Evolutionary conservation across 129 eudicot species (phyloP).

Genomic region (Tagetes erecta): DNA sequence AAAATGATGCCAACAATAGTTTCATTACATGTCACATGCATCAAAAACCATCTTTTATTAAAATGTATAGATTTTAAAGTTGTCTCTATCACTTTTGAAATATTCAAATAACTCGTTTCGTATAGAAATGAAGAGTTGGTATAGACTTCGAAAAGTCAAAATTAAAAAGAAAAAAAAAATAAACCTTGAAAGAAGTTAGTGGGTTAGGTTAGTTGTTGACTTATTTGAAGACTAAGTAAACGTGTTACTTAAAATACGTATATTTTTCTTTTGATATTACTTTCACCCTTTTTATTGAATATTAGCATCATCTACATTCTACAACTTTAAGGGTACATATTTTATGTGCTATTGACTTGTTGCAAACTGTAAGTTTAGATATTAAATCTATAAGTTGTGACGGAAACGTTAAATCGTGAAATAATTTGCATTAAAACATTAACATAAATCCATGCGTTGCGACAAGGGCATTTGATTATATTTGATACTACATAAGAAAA

Average conservation of each 20-base stretch:
- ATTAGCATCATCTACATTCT: background rate
- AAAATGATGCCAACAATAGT: too few species aligned
- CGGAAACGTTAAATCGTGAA: too few species aligned
- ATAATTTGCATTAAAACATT: too few species aligned
- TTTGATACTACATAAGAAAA: too few species aligned
- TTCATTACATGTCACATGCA: too few species aligned
- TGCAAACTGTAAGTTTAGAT: background rate
- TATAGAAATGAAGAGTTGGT: background rate
- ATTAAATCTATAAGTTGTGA: background rate
- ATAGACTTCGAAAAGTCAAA: background rate
- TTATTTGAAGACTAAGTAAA: background rate
- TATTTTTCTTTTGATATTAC: background rate
- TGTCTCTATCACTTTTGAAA: background rate
- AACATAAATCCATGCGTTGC: too few species aligned
- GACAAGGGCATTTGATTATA: too few species aligned
- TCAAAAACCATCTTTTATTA: too few species aligned
- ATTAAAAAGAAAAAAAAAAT: background rate
- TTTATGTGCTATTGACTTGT: background rate
- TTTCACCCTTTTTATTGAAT: background rate
- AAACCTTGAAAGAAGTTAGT: background rate
- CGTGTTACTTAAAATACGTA: background rate
- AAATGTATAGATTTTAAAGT: background rate
- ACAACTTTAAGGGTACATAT: background rate
- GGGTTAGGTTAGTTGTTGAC: slow-evolving; percentile 1
- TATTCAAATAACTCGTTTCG: background rate